These are phyloP conservation scores for Ceriops tagal DNA, from an alignment of 345 rosid genomes.

Conservation along the genomic window DNA sequence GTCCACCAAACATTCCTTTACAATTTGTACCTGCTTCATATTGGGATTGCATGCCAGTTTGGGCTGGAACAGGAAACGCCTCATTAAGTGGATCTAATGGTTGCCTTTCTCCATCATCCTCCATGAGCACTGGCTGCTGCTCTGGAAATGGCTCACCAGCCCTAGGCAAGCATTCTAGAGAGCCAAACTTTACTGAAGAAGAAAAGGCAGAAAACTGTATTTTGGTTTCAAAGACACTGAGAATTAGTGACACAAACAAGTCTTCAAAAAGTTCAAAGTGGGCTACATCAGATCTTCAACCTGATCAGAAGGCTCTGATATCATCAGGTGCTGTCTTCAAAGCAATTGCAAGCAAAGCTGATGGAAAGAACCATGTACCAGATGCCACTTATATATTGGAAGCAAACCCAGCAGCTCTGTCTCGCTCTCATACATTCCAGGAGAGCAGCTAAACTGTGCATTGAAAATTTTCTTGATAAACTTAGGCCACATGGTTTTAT, in stretches of 20 bases:
- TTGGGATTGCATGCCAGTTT: slow-evolving; percentile 55
- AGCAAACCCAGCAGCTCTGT: slow-evolving; percentile 68
- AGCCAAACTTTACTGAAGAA: slow-evolving; percentile 37
- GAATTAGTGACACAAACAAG: slow-evolving; percentile 69
- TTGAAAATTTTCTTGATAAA: not conserved
- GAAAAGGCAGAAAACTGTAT: slow-evolving; percentile 43
- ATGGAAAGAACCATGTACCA: slow-evolving; percentile 22
- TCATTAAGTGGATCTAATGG: slow-evolving; percentile 21
- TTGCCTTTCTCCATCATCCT: slow-evolving; percentile 45
- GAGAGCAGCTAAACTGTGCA: slow-evolving; percentile 43
- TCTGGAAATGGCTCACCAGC: slow-evolving; percentile 45
- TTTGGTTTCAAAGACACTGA: slow-evolving; percentile 63
- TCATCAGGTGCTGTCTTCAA: slow-evolving; percentile 30
- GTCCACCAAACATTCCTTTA: slow-evolving; percentile 64
- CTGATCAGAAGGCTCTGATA: slow-evolving; percentile 40
- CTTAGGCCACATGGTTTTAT: not conserved
- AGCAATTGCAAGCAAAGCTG: slow-evolving; percentile 30
- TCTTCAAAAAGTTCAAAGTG: slow-evolving; percentile 79
- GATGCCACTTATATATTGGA: slow-evolving; percentile 42
- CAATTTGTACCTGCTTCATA: slow-evolving; percentile 60
- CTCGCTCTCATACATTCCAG: slow-evolving; percentile 52
- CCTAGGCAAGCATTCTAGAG: slow-evolving; percentile 73
- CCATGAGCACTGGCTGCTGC: slow-evolving; percentile 39
- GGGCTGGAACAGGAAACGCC: slow-evolving; percentile 34
- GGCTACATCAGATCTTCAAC: slow-evolving; percentile 63